These are phyloP conservation scores for Colletotrichum sp. DNA, from an alignment of 2,329 filamentous ascomycete genomes.

Conservation along the genomic window DNA sequence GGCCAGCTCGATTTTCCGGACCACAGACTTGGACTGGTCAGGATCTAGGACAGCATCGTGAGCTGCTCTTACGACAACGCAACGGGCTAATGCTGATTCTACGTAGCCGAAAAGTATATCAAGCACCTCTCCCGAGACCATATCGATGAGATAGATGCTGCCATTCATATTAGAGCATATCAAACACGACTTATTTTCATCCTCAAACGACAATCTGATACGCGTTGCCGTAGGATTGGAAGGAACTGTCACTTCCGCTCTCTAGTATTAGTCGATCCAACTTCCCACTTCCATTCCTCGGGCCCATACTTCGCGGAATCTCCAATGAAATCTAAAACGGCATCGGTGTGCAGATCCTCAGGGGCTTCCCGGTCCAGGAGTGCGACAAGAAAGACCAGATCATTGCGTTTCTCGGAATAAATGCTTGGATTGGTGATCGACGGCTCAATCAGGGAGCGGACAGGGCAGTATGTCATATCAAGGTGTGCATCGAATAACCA, in stretches of 20 bases:
- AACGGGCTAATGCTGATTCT: neutral
- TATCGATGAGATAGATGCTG: neutral
- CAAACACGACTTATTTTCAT: neutral
- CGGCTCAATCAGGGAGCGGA: neutral
- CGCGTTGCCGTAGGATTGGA: fast-evolving
- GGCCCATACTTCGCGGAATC: neutral
- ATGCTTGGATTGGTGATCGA: neutral
- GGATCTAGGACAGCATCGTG: neutral
- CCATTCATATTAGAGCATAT: neutral
- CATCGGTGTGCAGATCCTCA: neutral
- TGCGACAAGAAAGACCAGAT: neutral
- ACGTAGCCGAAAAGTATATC: neutral
- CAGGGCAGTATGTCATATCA: neutral
- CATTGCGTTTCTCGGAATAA: neutral
- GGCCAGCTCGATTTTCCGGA: neutral
- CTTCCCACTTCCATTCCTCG: fast-evolving
- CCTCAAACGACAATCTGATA: neutral
- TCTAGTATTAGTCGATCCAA: fast-evolving
- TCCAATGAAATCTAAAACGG: neutral
- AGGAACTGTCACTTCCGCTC: neutral
- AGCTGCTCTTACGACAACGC: fast-evolving
- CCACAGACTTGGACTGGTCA: neutral
- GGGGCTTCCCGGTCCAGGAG: neutral
- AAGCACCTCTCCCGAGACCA: neutral
- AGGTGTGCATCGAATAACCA: neutral